Evolutionary conservation across 371 early-diverging fungal species (phyloP), one percentile per base, ranked within the genome.

Genomic region (Basidiobolus meristosporus): DNA sequence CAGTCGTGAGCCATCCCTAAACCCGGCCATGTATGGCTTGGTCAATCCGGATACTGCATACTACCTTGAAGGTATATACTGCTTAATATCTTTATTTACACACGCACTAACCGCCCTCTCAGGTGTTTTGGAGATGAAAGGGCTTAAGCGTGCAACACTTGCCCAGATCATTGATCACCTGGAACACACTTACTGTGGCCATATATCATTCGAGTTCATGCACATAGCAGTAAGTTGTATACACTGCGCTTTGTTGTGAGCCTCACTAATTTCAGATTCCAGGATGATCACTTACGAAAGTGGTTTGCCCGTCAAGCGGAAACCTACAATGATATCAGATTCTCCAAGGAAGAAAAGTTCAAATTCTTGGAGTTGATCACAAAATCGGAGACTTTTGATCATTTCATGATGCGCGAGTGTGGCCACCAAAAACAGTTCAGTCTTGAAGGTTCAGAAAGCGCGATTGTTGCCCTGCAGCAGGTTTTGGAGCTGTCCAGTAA

Each of bases 391-490:
- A 67, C 70, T 2, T 96, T 93, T 66, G 97, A 96, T 59, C 88
- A 85, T 47, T 92, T 90, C 48, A 82, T 93, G 79, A 82, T 78
- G 33, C 89, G 85, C 47, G 83, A 80, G 53, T 96, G 91, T 59
- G 84, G 85, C 7, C 82, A 87, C 46, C 78, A 90, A 37, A 95
- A 95, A 60, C 70, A 95, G 12, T 96, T 91, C 45, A 93, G 97
- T 11, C 56, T 96, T n/a, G 92, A 96, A 54, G 97, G 97, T 14
- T 87, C 85, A 14, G 97, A 96, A 54, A 76, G 80, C 45, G 88
- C 92, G 77, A 86, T 92, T 73, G 77, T 88, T 0, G 87, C 80
- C 5, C 53, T 95, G 30, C 85, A 91, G 53, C 60, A 77, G 37
- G 52, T 90, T n/a, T 82, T 93, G 58, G 63, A 34, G 14, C 14